Evolutionary conservation across 345 rosid genomes (phyloP).

Genomic region (Gossypium arboreum): DNA sequence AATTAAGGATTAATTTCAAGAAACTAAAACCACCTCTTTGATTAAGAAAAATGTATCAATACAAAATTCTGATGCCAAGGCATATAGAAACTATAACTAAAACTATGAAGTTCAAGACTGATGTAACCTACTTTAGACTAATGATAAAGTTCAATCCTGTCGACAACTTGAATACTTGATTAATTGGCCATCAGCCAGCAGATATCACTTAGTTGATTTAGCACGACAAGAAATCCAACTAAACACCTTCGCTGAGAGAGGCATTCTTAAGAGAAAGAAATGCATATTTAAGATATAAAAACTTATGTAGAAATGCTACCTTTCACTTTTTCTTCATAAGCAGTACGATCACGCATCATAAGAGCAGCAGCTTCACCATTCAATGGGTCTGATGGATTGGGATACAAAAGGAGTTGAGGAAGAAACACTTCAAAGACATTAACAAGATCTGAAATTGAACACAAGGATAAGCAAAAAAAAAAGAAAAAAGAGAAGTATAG

Average conservation of each 20-base stretch:
- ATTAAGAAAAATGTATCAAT: not conserved
- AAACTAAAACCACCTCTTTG: not conserved
- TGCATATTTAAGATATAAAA: not conserved
- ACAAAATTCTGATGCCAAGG: not conserved
- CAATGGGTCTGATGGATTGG: constrained; percentile 94
- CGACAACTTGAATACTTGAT: not conserved
- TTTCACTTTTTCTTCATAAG: constrained; percentile 83
- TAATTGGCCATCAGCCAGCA: not conserved
- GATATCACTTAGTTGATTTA: not conserved
- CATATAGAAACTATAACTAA: not conserved
- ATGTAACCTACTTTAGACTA: not conserved
- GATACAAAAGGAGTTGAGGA: constrained; percentile 96
- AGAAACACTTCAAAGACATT: constrained; percentile 96
- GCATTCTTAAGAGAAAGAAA: not conserved
- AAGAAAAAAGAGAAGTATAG: not conserved
- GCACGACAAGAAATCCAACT: not conserved
- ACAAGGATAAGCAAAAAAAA: not conserved
- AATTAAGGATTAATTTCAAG: too few relatives aligned
- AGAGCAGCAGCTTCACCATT: constrained; percentile 97
- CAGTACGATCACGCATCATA: constrained; percentile 83
- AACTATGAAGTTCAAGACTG: not conserved
- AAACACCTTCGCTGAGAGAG: not conserved
- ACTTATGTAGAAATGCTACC: constrained; percentile 34
- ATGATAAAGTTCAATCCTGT: not conserved
- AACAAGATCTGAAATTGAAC: constrained; percentile 65